Evolutionary conservation across 2,329 filamentous ascomycete species (phyloP).

Genomic region (Knoxdaviesia proteae): DNA sequence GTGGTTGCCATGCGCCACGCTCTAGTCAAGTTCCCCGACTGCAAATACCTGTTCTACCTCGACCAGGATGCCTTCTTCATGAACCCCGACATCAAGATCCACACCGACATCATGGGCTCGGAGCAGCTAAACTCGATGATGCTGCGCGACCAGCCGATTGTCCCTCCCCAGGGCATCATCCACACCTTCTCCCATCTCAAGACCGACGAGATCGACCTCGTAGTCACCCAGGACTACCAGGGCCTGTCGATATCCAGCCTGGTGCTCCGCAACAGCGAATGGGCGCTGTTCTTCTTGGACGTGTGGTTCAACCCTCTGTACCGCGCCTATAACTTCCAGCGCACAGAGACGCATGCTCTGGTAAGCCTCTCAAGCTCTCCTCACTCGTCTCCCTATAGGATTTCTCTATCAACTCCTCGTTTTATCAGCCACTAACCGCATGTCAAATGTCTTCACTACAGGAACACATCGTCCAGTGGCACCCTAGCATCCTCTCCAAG

Average conservation of each 20-base stretch:
- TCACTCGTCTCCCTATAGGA: neutral
- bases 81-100: conserved; percentile 51
- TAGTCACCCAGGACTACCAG: conserved; percentile 67
- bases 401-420: neutral
- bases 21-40: conserved; percentile 57
- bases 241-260: conserved; percentile 63
- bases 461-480: conserved; percentile 90
- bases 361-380: conserved; percentile 26
- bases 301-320: conserved; percentile 94
- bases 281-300: conserved; percentile 82
- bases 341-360: conserved; percentile 77
- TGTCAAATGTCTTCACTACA: conserved; percentile 16
- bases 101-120: conserved; percentile 48
- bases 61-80: conserved; percentile 76
- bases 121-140: conserved; percentile 53
- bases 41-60: conserved; percentile 70
- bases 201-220: conserved; percentile 56
- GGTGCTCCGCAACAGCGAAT: conserved; percentile 64
- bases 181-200: conserved; percentile 76
- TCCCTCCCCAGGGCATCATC: conserved; percentile 92
- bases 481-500: conserved; percentile 82
- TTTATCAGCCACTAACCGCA: neutral
- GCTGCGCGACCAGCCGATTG: conserved; percentile 68
- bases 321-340: conserved; percentile 87
- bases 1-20: conserved; percentile 80